Base-by-base conservation (phyloP, 306 rosid species). In the Dalbergia oliveri region DNA sequence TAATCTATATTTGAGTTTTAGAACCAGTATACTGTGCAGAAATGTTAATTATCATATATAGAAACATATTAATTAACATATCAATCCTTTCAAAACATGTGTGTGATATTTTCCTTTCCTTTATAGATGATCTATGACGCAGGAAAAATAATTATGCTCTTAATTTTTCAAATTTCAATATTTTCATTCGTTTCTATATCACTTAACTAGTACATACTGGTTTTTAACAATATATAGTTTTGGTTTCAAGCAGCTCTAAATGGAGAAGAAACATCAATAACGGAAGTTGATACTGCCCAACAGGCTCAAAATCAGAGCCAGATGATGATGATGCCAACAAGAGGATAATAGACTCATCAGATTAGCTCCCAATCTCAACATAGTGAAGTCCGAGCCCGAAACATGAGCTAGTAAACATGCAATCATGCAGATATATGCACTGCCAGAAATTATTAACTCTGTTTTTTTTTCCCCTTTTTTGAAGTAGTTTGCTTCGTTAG, bases 211-310 rank as follows among this genome's bases (percentile, higher is more conserved):
- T 62, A 4, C 1, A 8, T 16, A 47, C 59, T 56, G 11, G 39
- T 21, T 69, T 7, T 50, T 49, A 49, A 49, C 61, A 18, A 47
- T 37, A 6, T 37, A 6, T 49, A 23, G 19, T 59, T 13, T 58
- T 13, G 21, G 21, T 58, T 21, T 73, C 41, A 39, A 37, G 13
- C 66, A 58, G 78, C 14, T 19, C 78, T 6, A 58, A 41, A 59
- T 58, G 56, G 41, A 58, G 58, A 7, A 13, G 62, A 4, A 50
- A 33, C 26, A 49, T 33, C 75, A 49, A 31, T 9, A 50, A 26
- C 1, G 13, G 23, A 26, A 49, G 47, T 70, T 51, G 63, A 51
- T 70, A 31, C 9, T n/a, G 33, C 23, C 39, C 15, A 58, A 23
- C 58, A 41, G 5, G 23, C 37, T 41, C 68, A 59, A 59, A 59